Evolutionary conservation across 2,329 filamentous ascomycete species (phyloP), one percentile per base, ranked within the genome.

Genomic region (Nemania sp.): DNA sequence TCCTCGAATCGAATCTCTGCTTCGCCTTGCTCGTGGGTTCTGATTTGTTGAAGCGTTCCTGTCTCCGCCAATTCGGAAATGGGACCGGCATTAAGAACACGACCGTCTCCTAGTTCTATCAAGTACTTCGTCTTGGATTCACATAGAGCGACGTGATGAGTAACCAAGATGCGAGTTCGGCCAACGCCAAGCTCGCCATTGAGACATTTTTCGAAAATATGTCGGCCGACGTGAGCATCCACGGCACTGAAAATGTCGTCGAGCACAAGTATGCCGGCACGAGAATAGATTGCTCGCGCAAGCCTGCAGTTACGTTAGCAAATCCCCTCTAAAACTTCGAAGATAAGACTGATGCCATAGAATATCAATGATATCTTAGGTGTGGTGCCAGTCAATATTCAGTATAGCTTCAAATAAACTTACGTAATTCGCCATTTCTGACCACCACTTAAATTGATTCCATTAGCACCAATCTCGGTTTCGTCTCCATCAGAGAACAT

Each of bases 241-340:
- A 95, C 86, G 10, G 91, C 87, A 70, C 88, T 91, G 73, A 96
- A 93, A 42, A 94, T 90, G 70, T 96, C 91, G 72, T 96, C 91
- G 68, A 95, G 80, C 17, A 95, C 79, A 5, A 96, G 78, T 63
- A 92, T 87, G 0, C 89, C 87, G 1, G 90, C 90, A 13, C 90
- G 82, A 1, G 90, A 93, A 73, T 95, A 95, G 17, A 95, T 79
- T 0, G 91, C 90, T 48, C 91, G 81, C 1, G 91, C 91, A 67
- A 96, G 86, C 13, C 69, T 72, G 20, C 13, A 49, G 4, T 4
- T 1, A 35, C 25, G 51, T 70, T 35, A 71, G 66, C 45, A 49
- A n/a, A 46, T 29, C 25, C 18, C 3, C 21, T 13, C 13, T n/a
- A 46, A 15, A 20, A 18, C 25, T 4, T 11, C n/a, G 2, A 42